Conservation (phyloP, 805 yeast species). For the Saturnispora ahearnii region DNA sequence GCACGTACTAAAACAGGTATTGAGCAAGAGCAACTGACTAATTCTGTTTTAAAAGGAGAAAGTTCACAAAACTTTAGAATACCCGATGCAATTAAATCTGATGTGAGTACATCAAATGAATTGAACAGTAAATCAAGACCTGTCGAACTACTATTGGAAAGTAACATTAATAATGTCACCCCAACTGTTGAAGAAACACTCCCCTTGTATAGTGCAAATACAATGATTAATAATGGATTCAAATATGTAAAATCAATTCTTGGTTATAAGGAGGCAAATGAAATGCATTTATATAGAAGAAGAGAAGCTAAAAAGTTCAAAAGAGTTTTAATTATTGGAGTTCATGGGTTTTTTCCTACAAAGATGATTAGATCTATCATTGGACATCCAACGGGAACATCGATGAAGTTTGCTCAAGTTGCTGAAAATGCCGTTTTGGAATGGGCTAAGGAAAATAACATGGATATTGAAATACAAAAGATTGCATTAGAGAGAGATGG, state of each 20-base stretch:
- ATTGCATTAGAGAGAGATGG: slow-evolving; percentile 95
- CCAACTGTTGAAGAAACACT: slow-evolving; percentile 22
- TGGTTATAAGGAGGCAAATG: slow-evolving; percentile 13
- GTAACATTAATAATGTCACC: slow-evolving; percentile 21
- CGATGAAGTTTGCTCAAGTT: slow-evolving; percentile 79
- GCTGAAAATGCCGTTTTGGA: slow-evolving; percentile 71
- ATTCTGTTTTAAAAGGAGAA: background rate
- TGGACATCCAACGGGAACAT: slow-evolving; percentile 96
- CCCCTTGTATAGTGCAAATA: slow-evolving; percentile 17
- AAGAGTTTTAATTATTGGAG: slow-evolving; percentile 76
- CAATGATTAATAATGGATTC: slow-evolving; percentile 11
- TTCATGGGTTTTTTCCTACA: slow-evolving; percentile 94
- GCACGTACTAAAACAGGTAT: slow-evolving; percentile 1
- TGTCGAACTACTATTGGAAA: background rate
- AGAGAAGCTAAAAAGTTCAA: slow-evolving; percentile 27
- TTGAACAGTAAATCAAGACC: background rate
- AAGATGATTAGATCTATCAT: slow-evolving; percentile 73
- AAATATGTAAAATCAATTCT: slow-evolving; percentile 13
- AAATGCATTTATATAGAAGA: slow-evolving; percentile 17
- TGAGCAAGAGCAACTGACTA: background rate
- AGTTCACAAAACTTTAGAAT: background rate
- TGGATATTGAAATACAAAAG: slow-evolving; percentile 58
- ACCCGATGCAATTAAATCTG: slow-evolving; percentile 10
- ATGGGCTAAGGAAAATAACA: slow-evolving; percentile 47
- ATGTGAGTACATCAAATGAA: slow-evolving; percentile 5